A percentile compares a stretch with the other conserved stretches of the same genome.
These are phyloP conservation scores for Metarhizium anisopliae DNA, from an alignment of 2,329 filamentous ascomycete genomes.

Conservation along the genomic window DNA sequence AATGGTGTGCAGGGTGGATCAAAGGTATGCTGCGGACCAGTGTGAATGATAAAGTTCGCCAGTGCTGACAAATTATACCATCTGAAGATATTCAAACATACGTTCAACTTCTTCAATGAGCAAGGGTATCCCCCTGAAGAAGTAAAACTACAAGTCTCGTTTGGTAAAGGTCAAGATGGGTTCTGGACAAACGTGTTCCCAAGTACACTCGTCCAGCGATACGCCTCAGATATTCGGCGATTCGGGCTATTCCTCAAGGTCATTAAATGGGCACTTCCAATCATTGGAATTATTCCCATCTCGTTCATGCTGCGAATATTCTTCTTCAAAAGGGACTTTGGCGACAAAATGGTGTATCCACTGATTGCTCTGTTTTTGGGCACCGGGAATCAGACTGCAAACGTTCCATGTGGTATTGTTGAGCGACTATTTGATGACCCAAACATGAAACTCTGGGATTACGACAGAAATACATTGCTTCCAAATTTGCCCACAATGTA, in stretches of 20 bases:
- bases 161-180: conserved; percentile 46
- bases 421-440: conserved; percentile 50
- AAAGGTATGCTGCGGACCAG: conserved; percentile 10
- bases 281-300: conserved; percentile 54
- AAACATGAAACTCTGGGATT: conserved; percentile 51
- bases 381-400: conserved; percentile 65
- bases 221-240: conserved; percentile 45
- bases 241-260: conserved; percentile 48
- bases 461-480: conserved; percentile 43
- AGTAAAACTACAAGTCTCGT: conserved; percentile 53
- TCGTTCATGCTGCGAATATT: conserved; percentile 58
- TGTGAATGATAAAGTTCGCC: too few relatives aligned
- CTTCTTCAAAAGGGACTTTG: conserved; percentile 60
- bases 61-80: neutral
- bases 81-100: conserved; percentile 55
- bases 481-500: conserved; percentile 57
- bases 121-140: conserved; percentile 48
- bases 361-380: conserved; percentile 66
- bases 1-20: conserved; percentile 55
- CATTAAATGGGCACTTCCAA: conserved; percentile 49
- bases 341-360: conserved; percentile 61
- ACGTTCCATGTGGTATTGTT: conserved; percentile 61
- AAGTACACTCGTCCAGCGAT: conserved; percentile 45
- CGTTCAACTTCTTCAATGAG: conserved; percentile 53
- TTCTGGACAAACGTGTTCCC: conserved; percentile 62